Base-by-base conservation (phyloP, 2,329 filamentous ascomycete genomes). In the Pseudodiploospora longispora region DNA sequence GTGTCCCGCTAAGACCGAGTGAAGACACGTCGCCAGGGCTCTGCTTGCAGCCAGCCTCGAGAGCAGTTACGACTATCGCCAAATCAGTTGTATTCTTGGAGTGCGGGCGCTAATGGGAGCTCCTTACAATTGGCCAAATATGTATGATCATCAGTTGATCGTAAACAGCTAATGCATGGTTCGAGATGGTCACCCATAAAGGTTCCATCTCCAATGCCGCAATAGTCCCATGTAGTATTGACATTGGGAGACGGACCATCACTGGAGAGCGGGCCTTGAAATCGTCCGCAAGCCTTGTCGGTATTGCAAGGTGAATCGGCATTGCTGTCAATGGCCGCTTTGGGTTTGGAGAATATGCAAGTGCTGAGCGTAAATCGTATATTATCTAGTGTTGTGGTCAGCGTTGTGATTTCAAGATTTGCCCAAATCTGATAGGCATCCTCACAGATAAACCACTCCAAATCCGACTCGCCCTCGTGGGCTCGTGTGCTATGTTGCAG, bases 111-210 rank as follows among this genome's bases (percentile, higher is more conserved):
- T 34, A 12, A 32, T 8, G 12, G 30, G 27, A 9, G 10, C n/a
- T n/a, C 41, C 71, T 48, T 55, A 76, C 74, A 76, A 50, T 77
- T 76, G 3, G 70, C 59, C 2, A 75, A 54, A 36, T 72, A 75
- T 3, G 48, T 54, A 41, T 73, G 69, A 5, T 64, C 52, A 0
- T 56, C 47, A 12, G 63, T 70, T 0, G 64, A 55, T n/a, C 61
- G 57, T 4, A 76, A 59, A 30, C 74, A 77, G 10, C 61, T 52
- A 1, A 66, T 53, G 36, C 74, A 76, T 0, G 61, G 49, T 10
- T 64, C 55, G 6, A 67, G 54, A 27, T 58, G 55, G 0, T 52
- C 27, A 1, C 57, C 52, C 5, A 53, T 49, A 30, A 74, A 66
- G 0, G 47, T 51, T 0, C 55, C 56, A n/a, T 60, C 52, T 8